These are phyloP conservation scores for Mucor piriformis DNA, from an alignment of 371 early-diverging fungal genomes.

Conservation along the genomic window DNA sequence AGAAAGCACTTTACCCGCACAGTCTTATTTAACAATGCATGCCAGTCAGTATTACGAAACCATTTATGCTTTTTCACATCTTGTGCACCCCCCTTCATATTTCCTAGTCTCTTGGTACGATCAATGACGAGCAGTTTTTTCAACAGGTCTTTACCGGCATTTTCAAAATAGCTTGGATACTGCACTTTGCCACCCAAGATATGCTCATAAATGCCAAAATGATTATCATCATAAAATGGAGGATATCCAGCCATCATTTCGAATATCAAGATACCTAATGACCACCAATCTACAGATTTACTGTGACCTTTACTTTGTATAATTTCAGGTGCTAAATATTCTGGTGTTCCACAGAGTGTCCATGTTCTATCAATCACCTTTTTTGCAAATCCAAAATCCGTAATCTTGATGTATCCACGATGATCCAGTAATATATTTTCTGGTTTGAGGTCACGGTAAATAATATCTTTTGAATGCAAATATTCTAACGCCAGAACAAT, in stretches of 20 bases:
- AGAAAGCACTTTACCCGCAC: constrained; percentile 54
- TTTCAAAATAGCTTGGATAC: constrained; percentile 80
- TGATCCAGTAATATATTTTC: constrained; percentile 92
- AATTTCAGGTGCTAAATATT: constrained; percentile 98
- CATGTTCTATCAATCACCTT: constrained; percentile 78
- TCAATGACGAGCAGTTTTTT: constrained; percentile 79
- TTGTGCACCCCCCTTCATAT: constrained; percentile 48
- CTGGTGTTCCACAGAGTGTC: constrained; percentile 99
- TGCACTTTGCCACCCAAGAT: constrained; percentile 75
- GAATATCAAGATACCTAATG: constrained; percentile 95
- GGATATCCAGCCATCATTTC: constrained; percentile 96
- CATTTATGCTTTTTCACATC: constrained; percentile 86
- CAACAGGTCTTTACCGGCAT: constrained; percentile 76
- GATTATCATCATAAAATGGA: constrained; percentile 96
- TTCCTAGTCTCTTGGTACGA: constrained; percentile 77
- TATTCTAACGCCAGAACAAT: constrained; percentile 86
- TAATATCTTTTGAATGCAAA: constrained; percentile 89
- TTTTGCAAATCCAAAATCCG: constrained; percentile 99
- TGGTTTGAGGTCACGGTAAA: constrained; percentile 96
- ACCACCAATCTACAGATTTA: constrained; percentile 98
- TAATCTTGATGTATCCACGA: constrained; percentile 95
- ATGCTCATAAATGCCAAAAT: constrained; percentile 84
- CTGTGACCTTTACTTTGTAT: constrained; percentile 97
- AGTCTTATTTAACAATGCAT: constrained; percentile 68
- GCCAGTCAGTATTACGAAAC: constrained; percentile 88